Evolutionary conservation across 2,329 filamentous ascomycete species (phyloP), one percentile per base, ranked within the genome.

Genomic region (Arthrobotrys megalospora): DNA sequence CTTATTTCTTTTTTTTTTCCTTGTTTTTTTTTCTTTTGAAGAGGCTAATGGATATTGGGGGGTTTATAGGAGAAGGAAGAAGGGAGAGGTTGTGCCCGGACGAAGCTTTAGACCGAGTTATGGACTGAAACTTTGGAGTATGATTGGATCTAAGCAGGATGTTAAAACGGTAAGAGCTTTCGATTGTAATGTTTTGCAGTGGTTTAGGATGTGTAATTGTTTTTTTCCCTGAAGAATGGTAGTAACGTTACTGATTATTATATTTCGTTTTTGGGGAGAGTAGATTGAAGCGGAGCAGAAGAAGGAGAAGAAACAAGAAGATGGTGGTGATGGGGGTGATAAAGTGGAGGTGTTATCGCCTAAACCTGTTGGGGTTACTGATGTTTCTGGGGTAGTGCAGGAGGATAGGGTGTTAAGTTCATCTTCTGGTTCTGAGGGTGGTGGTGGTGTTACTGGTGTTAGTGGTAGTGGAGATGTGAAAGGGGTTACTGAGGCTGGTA

Each of bases 131-230:
- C 85, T 97, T 80, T 98, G 95, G 95, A 92, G 90, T 62, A 87
- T 91, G 0, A 96, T 94, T 92, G 94, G 93, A 12, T 94, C 91
- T 53, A 96, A 92, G 83, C 93, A 97, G 82, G 96, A 98, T 83
- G 89, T 95, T 83, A 87, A 87, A 79, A 92, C 92, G 0, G 87
- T 96, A 2, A 79, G 80, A 16, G n/a, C 1, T 16, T 16, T n/a
- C 21, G 7, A 8, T 28, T 5, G n/a, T 19, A n/a, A 4, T 34
- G 36, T 43, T 34, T 52, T 62, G 41, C 14, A 28, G 43, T 52
- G 45, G 45, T 71, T 70, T 70, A 50, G 41, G 10, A 48, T 48
- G 24, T 64, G 60, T 28, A 34, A 36, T 48, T 64, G 41, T 36
- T 14, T 64, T 34, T 47, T 48, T n/a, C 36, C 36, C 38, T 0